These are phyloP conservation scores for Lactarius pseudohatsudake DNA, from an alignment of 768 basidiomycete species.

Conservation along the genomic window DNA sequence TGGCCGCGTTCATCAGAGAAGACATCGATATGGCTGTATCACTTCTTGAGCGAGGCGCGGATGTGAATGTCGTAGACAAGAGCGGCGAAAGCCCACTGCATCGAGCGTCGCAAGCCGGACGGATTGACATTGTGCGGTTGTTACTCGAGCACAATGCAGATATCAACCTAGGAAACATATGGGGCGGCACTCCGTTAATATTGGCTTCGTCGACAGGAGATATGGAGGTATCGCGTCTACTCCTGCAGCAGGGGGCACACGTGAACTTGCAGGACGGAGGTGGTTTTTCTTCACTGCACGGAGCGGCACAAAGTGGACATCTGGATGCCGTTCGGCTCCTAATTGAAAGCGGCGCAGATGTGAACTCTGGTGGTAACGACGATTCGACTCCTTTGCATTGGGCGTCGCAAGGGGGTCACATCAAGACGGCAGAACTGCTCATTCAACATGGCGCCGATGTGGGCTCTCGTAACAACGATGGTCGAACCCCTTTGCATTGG, in stretches of 20 bases:
- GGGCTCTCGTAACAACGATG: too few relatives aligned
- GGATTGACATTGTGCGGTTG: background rate
- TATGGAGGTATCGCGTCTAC: background rate
- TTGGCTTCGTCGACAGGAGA: background rate
- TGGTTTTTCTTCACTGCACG: background rate
- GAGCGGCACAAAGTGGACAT: background rate
- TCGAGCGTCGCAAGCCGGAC: background rate
- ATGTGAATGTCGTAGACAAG: background rate
- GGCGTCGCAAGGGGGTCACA: background rate
- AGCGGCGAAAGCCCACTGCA: background rate
- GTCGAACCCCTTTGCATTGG: too few relatives aligned
- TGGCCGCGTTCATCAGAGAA: background rate
- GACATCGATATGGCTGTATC: background rate
- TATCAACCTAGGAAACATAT: background rate
- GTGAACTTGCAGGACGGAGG: background rate
- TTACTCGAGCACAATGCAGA: slow-evolving; percentile 11
- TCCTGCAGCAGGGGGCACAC: background rate
- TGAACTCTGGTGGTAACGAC: too few relatives aligned
- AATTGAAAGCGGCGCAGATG: background rate
- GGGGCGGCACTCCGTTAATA: background rate
- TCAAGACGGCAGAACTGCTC: too few relatives aligned
- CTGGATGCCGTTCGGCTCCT: background rate
- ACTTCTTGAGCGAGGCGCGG: slow-evolving; percentile 5
- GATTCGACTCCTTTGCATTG: background rate
- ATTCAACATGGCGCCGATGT: too few relatives aligned